phyloP scores from a whole-genome alignment of 192 early-diverging fungal genomes.

The Geranomyces variabilis region DNA sequence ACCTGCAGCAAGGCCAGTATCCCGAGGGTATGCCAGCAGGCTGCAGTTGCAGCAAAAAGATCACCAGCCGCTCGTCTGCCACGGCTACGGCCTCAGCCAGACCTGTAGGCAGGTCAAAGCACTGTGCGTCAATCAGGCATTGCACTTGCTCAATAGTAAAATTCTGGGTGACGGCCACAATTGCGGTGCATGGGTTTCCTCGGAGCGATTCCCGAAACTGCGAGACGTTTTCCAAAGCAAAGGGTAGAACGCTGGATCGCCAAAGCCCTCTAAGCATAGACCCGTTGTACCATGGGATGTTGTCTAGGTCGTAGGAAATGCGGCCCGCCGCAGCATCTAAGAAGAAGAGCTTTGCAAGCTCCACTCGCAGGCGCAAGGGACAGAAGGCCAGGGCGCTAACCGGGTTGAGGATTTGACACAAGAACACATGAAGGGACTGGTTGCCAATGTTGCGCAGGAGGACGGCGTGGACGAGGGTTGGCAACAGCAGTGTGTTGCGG shows the following conservation, averaged over 20 bases:
- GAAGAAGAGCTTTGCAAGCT: constrained; percentile 7
- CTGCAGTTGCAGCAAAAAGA: constrained; percentile 1
- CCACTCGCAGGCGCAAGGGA: background rate
- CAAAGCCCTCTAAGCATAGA: background rate
- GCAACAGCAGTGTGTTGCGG: constrained; percentile 3
- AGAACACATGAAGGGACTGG: background rate
- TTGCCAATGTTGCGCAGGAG: background rate
- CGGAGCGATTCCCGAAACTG: constrained; percentile 5
- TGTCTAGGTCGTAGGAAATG: background rate
- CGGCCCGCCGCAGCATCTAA: background rate
- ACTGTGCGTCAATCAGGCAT: constrained; percentile 2
- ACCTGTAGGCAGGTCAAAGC: background rate
- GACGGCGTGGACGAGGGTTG: constrained; percentile 3
- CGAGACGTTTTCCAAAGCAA: background rate
- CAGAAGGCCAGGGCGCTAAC: background rate
- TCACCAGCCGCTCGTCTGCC: background rate
- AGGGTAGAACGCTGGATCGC: background rate
- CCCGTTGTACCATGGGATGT: background rate
- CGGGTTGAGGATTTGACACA: background rate
- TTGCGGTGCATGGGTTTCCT: background rate
- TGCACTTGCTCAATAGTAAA: background rate
- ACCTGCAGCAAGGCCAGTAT: background rate
- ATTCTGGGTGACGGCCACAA: background rate
- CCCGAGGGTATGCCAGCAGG: constrained; percentile 4
- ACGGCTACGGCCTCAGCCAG: background rate